Base-by-base conservation (phyloP, 2,329 filamentous ascomycete genomes). In the Thelonectria blattea region DNA sequence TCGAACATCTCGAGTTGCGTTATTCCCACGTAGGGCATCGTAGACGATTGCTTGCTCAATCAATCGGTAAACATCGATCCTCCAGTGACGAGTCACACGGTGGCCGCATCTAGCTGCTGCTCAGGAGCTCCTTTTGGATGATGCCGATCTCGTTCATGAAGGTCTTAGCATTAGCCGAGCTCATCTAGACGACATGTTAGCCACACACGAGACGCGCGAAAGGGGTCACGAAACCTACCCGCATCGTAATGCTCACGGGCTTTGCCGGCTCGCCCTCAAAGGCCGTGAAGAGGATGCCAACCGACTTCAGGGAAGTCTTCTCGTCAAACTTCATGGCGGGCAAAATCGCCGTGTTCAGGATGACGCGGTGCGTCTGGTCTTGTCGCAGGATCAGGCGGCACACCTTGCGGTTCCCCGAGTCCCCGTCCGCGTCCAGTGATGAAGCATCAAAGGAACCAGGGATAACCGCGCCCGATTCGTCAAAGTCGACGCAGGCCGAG, bases 301-400 rank as follows among this genome's bases (percentile, higher is more conserved):
- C 83, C 46, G 87, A 84, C 75, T 92, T 92, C 62, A 90, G 84
- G 43, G 85, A 87, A 30, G 91, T 88, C 68, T 90, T 90, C 52
- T 93, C 87, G 61, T 92, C 89, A 71, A 96, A 92, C 46, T 87
- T 87, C 85, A 96, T 91, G 5, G 88, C 86, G 58, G 91, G 89
- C 61, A 92, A 85, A 60, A 98, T 83, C 1, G 88, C 87, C 1
- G 91, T 92, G 77, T 98, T 98, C 52, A 98, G 81, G 63, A 97
- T 88, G 55, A 98, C 88, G 20, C 92, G 87, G 70, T 93, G 88
- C 1, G 92, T 95, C 61, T 93, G 92, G 71, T 97, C 93, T 67
- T 96, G 92, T 17, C 94, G 89, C 88, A 97, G 93, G 62, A 98
- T 85, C 66, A 98, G 85, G 43, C 94, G 90, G 22, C 89, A 83